Conservation (phyloP, 2,329 filamentous ascomycete genomes). For the Penicillium griseofulvum region DNA sequence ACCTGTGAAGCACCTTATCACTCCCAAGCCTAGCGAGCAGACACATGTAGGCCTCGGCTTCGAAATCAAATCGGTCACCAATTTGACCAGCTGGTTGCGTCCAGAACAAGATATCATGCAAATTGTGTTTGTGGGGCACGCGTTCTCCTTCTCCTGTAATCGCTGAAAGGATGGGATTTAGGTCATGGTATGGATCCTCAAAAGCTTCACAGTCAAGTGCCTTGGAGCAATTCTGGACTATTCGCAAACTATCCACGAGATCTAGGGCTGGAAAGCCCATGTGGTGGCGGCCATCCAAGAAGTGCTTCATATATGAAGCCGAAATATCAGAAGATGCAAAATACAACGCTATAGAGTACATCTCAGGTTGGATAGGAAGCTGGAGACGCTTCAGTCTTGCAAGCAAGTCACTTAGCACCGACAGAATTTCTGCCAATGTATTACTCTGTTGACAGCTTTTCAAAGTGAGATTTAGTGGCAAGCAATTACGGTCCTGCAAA, state of each 20-base stretch:
- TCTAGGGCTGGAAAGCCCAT: background rate
- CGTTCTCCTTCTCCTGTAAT: slow-evolving; percentile 22
- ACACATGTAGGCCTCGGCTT: slow-evolving; percentile 18
- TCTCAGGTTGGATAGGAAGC: slow-evolving; percentile 5
- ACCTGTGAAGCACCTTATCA: slow-evolving; percentile 14
- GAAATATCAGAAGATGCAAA: slow-evolving; percentile 34
- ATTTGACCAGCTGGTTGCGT: background rate
- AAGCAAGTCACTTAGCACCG: slow-evolving; percentile 30
- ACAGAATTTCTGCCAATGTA: slow-evolving; percentile 33
- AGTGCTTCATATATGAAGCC: slow-evolving; percentile 27
- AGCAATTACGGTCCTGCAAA: slow-evolving; percentile 9
- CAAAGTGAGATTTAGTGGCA: slow-evolving; percentile 20
- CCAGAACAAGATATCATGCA: slow-evolving; percentile 24
- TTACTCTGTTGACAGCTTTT: slow-evolving; percentile 22
- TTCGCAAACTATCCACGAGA: slow-evolving; percentile 7
- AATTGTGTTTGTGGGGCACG: background rate
- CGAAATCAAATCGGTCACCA: background rate
- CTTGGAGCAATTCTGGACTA: slow-evolving; percentile 25
- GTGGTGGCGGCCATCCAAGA: slow-evolving; percentile 22
- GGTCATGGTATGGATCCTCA: slow-evolving; percentile 21
- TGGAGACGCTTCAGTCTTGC: slow-evolving; percentile 25
- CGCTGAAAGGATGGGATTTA: slow-evolving; percentile 17
- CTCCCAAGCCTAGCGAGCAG: slow-evolving; percentile 29
- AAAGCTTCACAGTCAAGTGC: slow-evolving; percentile 24
- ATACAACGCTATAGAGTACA: slow-evolving; percentile 28